Evolutionary conservation across 305 asterid species (phyloP), one percentile per base, ranked within the genome.

Genomic region (Rubia peregrina): DNA sequence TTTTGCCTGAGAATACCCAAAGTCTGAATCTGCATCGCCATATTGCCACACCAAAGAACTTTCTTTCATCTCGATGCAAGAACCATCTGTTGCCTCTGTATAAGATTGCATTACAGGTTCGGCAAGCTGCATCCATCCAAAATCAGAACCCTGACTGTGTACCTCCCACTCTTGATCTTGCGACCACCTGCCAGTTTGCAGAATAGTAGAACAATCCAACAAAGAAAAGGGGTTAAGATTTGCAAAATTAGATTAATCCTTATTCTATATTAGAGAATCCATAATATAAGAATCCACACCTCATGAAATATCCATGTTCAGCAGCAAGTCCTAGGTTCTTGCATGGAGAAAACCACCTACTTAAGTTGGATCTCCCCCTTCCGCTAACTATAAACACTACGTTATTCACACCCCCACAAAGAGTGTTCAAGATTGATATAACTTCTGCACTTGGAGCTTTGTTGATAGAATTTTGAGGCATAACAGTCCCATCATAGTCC

Each of bases 21-120:
- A 92, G 63, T 87, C 95, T 0, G 96, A 85, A 77, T 90, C 98
- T 1, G 98, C 95, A 71, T 92, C 96, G 14, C 85, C 82, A 77
- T 90, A 92, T 80, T 92, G 97, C 98, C 98, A 92, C 51, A 92
- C 98, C 80, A 92, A 75, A 65, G 97, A 86, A 84, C 98, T 92
- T 80, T 92, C 98, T 73, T 92, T 92, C 76, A 76, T 83, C 79
- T 92, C 98, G 46, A 92, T 83, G 72, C 84, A 89, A 73, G 98
- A 92, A 73, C 98, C 98, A 85, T 92, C 98, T 48, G 98, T 92
- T 68, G 98, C 87, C 80, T 92, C 98, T 0, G 98, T 83, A 73
- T 92, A 92, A 48, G 96, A 88, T 71, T 84, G 83, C 98, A 92
- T 92, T 56, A 92, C 95, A 30, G 98, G 97, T 78, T 92, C 96